These are phyloP conservation scores for Cucurbita ficifolia DNA, from an alignment of 306 rosid genomes.

Conservation along the genomic window DNA sequence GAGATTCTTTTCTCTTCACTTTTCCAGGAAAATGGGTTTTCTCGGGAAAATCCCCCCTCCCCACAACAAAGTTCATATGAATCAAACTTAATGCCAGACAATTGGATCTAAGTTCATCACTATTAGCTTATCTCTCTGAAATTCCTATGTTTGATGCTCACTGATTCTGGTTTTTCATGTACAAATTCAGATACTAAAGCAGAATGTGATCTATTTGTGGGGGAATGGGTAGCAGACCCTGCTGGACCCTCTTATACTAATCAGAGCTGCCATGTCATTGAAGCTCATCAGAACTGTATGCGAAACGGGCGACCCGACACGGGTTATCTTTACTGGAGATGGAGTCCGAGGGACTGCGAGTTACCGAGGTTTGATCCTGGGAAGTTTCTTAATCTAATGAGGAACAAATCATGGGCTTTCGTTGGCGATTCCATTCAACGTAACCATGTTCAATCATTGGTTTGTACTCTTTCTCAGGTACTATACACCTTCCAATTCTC, in stretches of 20 bases:
- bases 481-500: background rate
- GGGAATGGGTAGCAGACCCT: slow-evolving; percentile 58
- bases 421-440: slow-evolving; percentile 77
- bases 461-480: slow-evolving; percentile 75
- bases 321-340: slow-evolving; percentile 57
- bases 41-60: too few relatives aligned
- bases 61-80: background rate
- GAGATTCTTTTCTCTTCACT: background rate
- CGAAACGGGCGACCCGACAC: slow-evolving; percentile 71
- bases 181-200: background rate
- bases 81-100: background rate
- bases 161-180: background rate
- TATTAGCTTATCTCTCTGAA: background rate
- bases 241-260: slow-evolving; percentile 55
- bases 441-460: slow-evolving; percentile 66
- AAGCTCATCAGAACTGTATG: slow-evolving; percentile 69
- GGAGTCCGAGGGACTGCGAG: slow-evolving; percentile 55
- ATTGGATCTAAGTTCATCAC: background rate
- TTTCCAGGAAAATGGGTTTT: background rate
- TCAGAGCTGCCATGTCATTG: slow-evolving; percentile 51
- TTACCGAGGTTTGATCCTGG: slow-evolving; percentile 42
- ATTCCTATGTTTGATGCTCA: background rate
- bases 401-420: slow-evolving; percentile 51
- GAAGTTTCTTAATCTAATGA: slow-evolving; percentile 53
- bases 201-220: slow-evolving; percentile 57